Conservation (phyloP, 305 asterid genomes). For the Fraxinus paxiana region DNA sequence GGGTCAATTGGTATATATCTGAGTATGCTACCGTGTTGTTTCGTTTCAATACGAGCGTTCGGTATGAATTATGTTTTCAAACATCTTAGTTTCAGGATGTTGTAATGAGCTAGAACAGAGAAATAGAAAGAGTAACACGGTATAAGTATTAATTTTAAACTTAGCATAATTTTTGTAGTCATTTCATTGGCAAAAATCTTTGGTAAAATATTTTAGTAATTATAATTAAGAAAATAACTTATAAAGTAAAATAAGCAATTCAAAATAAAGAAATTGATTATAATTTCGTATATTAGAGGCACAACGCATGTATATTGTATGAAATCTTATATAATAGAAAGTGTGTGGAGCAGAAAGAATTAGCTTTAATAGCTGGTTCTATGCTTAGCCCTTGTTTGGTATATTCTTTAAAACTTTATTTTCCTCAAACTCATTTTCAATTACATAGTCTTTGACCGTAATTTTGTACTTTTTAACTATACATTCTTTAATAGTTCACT, state of each 20-base stretch:
- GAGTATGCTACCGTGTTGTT: not conserved
- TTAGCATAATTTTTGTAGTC: not conserved
- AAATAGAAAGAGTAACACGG: not conserved
- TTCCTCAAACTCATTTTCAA: not conserved
- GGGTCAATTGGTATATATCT: not conserved
- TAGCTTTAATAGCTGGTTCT: not conserved
- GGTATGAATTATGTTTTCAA: not conserved
- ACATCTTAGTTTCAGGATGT: not conserved
- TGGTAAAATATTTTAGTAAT: not conserved
- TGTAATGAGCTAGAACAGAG: not conserved
- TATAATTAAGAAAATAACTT: not conserved
- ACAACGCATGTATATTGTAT: not conserved
- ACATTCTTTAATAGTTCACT: not conserved
- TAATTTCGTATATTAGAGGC: not conserved
- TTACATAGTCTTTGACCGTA: not conserved
- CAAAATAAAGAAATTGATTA: not conserved
- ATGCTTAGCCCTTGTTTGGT: not conserved
- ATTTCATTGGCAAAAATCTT: not conserved
- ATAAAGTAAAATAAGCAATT: not conserved
- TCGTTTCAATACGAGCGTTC: not conserved
- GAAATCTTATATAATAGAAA: not conserved
- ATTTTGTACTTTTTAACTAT: not conserved
- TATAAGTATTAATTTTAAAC: not conserved
- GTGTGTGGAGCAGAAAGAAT: not conserved
- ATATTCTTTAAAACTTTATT: not conserved